Percentiles rank a stretch among this genome's conserved stretches.
Evolutionary conservation across 1,284 basidiomycete genomes (phyloP).

Genomic region (Cutaneotrichosporon arboriforme): DNA sequence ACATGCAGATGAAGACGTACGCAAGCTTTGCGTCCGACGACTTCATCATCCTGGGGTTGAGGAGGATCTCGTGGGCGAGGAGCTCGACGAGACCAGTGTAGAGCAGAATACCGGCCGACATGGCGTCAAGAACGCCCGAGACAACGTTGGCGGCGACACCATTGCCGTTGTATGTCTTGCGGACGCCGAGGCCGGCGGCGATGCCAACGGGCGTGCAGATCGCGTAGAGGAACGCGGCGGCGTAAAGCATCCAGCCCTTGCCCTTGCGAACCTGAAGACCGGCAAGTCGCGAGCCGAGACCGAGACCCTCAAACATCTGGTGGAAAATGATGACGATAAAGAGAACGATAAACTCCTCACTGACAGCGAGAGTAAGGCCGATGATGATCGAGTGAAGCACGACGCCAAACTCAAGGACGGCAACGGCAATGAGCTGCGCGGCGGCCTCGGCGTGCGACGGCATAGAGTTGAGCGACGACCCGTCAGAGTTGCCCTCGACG

Average conservation of each 20-base stretch:
- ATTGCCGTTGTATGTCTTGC: conserved; percentile 72
- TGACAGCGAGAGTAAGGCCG: conserved; percentile 86
- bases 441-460: conserved; percentile 38
- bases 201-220: conserved; percentile 63
- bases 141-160: conserved; percentile 69
- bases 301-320: conserved; percentile 84
- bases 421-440: conserved; percentile 68
- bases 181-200: conserved; percentile 76
- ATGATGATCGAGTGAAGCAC: conserved; percentile 81
- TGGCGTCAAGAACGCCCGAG: conserved; percentile 74
- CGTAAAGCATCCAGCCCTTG: conserved; percentile 60
- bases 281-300: conserved; percentile 73
- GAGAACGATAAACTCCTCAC: conserved; percentile 70
- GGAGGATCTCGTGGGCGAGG: conserved; percentile 86
- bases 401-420: conserved; percentile 68
- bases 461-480: conserved; percentile 18
- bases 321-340: conserved; percentile 90
- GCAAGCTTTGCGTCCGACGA: conserved; percentile 59
- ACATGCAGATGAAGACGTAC: conserved; percentile 69
- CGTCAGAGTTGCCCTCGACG: background rate
- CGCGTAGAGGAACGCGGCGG: conserved; percentile 65
- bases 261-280: conserved; percentile 60
- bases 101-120: conserved; percentile 80
- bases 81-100: conserved; percentile 89
- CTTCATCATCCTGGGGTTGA: conserved; percentile 74